phyloP scores from a whole-genome alignment of 108 stramenopile genomes.

The Cyclotella cryptica region DNA sequence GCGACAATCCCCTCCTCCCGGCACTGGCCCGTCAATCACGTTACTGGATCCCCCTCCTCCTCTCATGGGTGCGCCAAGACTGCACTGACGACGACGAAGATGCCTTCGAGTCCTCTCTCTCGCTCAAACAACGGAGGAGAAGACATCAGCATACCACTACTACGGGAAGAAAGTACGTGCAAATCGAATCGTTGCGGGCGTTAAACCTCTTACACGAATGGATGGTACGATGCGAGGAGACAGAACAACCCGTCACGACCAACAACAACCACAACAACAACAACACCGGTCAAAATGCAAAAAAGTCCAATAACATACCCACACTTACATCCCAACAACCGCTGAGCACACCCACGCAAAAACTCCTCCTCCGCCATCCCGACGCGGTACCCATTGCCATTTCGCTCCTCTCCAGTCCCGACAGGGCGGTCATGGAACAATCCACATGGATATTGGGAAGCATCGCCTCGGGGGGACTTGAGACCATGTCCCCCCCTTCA shows the following conservation, averaged over 20 bases:
- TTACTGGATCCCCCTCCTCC: conserved; percentile 47
- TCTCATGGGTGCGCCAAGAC: conserved; percentile 40
- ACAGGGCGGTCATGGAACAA: conserved; percentile 80
- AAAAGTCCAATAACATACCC: neutral
- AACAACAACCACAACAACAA: conserved; percentile 1
- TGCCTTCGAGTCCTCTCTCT: conserved; percentile 14
- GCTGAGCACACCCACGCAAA: conserved; percentile 73
- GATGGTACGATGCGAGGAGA: conserved; percentile 17
- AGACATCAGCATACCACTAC: neutral
- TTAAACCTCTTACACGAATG: conserved; percentile 34
- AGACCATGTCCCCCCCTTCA: neutral
- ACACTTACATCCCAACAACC: conserved; percentile 3
- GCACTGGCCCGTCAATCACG: conserved; percentile 43
- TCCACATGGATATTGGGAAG: conserved; percentile 87
- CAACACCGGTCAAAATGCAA: neutral
- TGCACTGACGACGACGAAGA: conserved; percentile 17
- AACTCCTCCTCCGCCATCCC: conserved; percentile 80
- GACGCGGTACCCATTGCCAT: conserved; percentile 89
- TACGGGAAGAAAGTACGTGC: conserved; percentile 9
- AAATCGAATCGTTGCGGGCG: conserved; percentile 35
- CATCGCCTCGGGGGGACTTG: conserved; percentile 78
- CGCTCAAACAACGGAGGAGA: neutral
- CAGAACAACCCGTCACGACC: neutral
- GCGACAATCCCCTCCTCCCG: conserved; percentile 21
- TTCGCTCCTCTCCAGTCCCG: conserved; percentile 70